Conservation (phyloP, 2,329 filamentous ascomycete genomes). For the Neonectria neomacrospora region DNA sequence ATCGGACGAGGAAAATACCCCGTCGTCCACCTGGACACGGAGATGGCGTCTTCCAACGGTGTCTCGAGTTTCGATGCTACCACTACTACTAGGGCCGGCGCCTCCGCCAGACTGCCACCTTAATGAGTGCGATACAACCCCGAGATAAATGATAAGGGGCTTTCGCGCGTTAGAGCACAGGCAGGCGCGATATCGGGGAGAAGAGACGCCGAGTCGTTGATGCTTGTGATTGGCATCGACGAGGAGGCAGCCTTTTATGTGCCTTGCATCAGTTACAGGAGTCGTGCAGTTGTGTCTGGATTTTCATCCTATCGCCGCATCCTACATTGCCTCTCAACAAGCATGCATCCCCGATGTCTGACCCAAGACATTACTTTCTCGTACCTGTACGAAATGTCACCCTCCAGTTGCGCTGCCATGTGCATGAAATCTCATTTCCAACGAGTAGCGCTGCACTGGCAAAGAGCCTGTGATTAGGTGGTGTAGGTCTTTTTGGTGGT, state of each 20-base stretch:
- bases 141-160: constrained; percentile 22
- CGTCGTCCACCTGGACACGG: constrained; percentile 29
- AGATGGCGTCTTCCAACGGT: constrained; percentile 19
- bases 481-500: background rate
- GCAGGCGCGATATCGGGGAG: constrained; percentile 6
- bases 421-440: constrained; percentile 27
- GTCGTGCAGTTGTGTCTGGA: constrained; percentile 2
- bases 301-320: constrained; percentile 7
- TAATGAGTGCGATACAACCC: constrained; percentile 20
- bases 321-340: constrained; percentile 9
- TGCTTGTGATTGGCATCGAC: constrained; percentile 7
- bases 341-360: constrained; percentile 13
- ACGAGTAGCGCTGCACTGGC: constrained; percentile 20
- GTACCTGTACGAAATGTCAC: constrained; percentile 7
- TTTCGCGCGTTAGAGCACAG: constrained; percentile 13
- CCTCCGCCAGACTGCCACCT: constrained; percentile 23
- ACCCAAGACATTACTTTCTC: constrained; percentile 20
- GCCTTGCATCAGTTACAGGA: constrained; percentile 17
- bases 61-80: constrained; percentile 25
- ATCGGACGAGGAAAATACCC: constrained; percentile 20
- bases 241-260: constrained; percentile 1
- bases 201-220: constrained; percentile 1
- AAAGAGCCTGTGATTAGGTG: background rate
- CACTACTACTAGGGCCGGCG: constrained; percentile 20
- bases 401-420: background rate